Percentiles rank a stretch among this genome's conserved stretches.
Evolutionary conservation across 129 eudicot genomes (phyloP).

Genomic region (Helichrysum umbraculigerum): DNA sequence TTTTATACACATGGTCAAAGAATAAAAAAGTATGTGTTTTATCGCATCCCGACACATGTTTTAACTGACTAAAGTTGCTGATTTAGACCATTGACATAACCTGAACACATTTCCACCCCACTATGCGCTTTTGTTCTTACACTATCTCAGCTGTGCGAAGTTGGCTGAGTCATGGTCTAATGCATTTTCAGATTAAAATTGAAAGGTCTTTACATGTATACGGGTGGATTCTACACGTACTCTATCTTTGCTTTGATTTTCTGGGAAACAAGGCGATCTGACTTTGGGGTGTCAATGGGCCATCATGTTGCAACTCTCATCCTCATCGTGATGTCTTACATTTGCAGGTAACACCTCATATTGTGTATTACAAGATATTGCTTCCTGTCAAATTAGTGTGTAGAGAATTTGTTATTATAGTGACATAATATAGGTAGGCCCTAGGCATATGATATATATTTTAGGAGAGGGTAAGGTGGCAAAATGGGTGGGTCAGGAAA

Average conservation of each 20-base stretch:
- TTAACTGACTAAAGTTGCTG: not conserved
- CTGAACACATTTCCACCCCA: no score
- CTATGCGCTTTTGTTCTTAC: slow-evolving; percentile 1
- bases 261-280: slow-evolving; percentile 66
- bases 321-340: slow-evolving; percentile 47
- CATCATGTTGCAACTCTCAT: slow-evolving; percentile 55
- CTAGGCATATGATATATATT: not conserved
- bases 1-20: not conserved
- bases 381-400: not conserved
- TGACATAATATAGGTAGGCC: not conserved
- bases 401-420: not conserved
- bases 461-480: not conserved
- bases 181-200: slow-evolving; percentile 46
- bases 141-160: not conserved
- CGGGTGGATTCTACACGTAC: slow-evolving; percentile 57
- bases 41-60: not conserved
- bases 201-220: slow-evolving; percentile 51
- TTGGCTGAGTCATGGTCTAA: not conserved
- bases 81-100: not conserved
- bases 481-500: not conserved
- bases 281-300: slow-evolving; percentile 54
- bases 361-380: slow-evolving; percentile 9
- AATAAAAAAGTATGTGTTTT: not conserved
- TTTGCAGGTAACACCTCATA: slow-evolving; percentile 41
- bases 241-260: slow-evolving; percentile 62